These are phyloP conservation scores for Pascua guehoae DNA, from an alignment of 1,284 basidiomycete species.

Conservation along the genomic window DNA sequence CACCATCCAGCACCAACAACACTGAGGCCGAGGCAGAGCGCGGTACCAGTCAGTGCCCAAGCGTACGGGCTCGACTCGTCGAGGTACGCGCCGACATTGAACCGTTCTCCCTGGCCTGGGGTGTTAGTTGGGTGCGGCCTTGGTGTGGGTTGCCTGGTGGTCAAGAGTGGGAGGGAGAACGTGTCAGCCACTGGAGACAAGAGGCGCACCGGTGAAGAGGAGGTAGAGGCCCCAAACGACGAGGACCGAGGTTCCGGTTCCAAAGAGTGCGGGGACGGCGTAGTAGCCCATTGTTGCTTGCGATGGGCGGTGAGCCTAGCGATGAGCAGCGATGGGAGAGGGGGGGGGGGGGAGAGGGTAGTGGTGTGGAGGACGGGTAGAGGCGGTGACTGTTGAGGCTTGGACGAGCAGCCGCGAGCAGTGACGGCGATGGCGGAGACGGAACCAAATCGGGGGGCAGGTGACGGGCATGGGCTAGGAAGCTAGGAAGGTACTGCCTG, in stretches of 20 bases:
- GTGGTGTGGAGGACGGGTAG: no score
- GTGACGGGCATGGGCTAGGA: no score
- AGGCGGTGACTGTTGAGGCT: no score
- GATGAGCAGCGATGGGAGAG: no score
- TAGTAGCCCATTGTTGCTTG: slow-evolving; percentile 13
- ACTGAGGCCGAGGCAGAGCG: slow-evolving; percentile 87
- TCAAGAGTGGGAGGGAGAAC: not conserved
- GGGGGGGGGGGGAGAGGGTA: no score
- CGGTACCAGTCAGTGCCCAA: slow-evolving; percentile 88
- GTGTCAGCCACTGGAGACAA: not conserved
- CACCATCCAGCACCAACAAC: slow-evolving; percentile 95
- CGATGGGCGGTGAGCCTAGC: not conserved
- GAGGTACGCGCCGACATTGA: slow-evolving; percentile 88
- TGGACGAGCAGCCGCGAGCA: no score
- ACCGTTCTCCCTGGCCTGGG: slow-evolving; percentile 76
- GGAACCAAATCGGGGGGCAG: no score
- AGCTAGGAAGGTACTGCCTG: no score
- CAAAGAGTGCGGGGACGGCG: not conserved
- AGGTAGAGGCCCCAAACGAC: slow-evolving; percentile 66
- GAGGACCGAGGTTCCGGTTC: not conserved
- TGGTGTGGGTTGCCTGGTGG: not conserved
- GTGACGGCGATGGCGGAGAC: no score
- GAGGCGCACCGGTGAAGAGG: slow-evolving; percentile 70
- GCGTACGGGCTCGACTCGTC: slow-evolving; percentile 90
- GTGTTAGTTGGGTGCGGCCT: not conserved